phyloP scores from a whole-genome alignment of 345 rosid genomes.

The Bruguiera sexangula region DNA sequence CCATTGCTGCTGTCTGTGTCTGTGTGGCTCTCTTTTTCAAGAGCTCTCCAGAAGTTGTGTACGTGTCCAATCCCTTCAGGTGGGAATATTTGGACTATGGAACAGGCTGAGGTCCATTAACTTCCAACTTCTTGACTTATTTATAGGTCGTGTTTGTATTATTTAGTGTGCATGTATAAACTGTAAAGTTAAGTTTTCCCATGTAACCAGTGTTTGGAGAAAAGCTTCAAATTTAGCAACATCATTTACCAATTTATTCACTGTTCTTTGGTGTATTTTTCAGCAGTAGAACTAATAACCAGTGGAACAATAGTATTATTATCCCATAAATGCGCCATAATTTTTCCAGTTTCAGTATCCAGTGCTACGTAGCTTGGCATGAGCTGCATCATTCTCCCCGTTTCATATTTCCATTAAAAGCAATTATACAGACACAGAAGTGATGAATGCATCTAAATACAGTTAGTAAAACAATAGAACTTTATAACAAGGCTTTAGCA shows the following conservation, averaged over 20 bases:
- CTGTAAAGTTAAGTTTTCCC: slow-evolving; percentile 37
- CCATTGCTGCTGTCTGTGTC: slow-evolving; percentile 94
- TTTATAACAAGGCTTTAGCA: no score
- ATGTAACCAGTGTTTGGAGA: slow-evolving; percentile 31
- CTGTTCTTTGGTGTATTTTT: slow-evolving; percentile 1
- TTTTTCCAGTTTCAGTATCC: no score
- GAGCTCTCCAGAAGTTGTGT: slow-evolving; percentile 91
- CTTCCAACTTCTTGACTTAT: slow-evolving; percentile 12
- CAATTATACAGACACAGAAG: no score
- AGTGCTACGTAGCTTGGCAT: no score
- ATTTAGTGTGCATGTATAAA: slow-evolving; percentile 25
- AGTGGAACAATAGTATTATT: not conserved
- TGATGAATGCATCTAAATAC: no score
- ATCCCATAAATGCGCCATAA: not conserved
- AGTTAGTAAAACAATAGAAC: no score
- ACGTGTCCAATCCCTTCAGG: slow-evolving; percentile 90
- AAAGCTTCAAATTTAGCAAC: slow-evolving; percentile 22
- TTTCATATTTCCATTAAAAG: no score
- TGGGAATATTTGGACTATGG: slow-evolving; percentile 92
- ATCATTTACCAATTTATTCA: slow-evolving; percentile 22
- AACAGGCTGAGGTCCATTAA: slow-evolving; percentile 47
- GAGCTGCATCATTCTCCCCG: no score
- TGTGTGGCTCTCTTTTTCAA: slow-evolving; percentile 96
- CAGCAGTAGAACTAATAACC: not conserved
- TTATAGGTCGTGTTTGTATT: slow-evolving; percentile 27